Conservation (phyloP, 164 flowering plant genomes). For the Stephania cephalantha region DNA sequence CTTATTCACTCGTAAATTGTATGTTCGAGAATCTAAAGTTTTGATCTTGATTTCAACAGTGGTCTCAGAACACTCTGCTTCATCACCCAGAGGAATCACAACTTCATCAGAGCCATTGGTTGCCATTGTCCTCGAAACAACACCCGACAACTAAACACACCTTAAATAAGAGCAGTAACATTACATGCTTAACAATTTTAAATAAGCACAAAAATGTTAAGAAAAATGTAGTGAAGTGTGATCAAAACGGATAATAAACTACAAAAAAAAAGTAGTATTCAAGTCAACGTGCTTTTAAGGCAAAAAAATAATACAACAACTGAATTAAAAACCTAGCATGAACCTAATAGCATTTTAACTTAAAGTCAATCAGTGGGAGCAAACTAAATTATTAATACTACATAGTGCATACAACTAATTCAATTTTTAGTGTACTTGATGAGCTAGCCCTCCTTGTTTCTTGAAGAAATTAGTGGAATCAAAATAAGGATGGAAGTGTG, state of each 20-base stretch:
- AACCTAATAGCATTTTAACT: too few species aligned
- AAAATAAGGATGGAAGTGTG: too few species aligned
- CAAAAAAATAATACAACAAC: too few species aligned
- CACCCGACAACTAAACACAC: conserved; percentile 1
- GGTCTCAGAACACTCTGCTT: conserved; percentile 50
- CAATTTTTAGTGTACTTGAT: too few species aligned
- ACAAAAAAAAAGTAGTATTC: background rate
- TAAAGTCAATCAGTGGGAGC: too few species aligned
- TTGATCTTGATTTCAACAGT: conserved; percentile 83
- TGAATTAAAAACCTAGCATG: too few species aligned
- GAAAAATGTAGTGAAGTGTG: background rate
- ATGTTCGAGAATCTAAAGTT: conserved; percentile 86
- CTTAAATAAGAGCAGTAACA: background rate
- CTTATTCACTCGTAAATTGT: conserved; percentile 78
- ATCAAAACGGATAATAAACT: background rate
- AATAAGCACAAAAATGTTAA: background rate
- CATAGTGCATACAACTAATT: too few species aligned
- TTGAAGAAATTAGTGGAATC: too few species aligned
- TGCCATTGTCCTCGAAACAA: conserved; percentile 37
- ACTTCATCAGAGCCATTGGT: conserved; percentile 34
- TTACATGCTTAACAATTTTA: background rate
- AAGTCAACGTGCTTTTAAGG: background rate
- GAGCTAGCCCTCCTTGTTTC: too few species aligned
- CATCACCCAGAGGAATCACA: conserved; percentile 24
- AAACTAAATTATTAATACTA: too few species aligned